A percentile compares a stretch with the other conserved stretches of the same genome.
These are phyloP conservation scores for Quercus phellos DNA, from an alignment of 331 rosid species.

Conservation along the genomic window DNA sequence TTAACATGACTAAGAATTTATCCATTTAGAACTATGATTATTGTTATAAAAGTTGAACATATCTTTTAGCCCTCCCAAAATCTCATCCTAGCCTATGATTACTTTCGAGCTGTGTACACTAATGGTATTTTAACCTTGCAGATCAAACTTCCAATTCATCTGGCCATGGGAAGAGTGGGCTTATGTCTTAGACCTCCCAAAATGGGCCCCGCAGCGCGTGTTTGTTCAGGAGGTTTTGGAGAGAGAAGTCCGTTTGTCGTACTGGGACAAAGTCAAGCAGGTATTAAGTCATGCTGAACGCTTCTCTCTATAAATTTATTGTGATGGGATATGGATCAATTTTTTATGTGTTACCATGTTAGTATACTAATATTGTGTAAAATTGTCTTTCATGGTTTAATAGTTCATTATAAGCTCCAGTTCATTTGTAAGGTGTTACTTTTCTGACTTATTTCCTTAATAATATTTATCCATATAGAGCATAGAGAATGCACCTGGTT, in stretches of 20 bases:
- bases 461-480: constrained; percentile 47
- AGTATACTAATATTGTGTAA: not conserved
- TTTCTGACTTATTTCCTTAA: constrained; percentile 13
- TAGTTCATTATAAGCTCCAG: not conserved
- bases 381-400: not conserved
- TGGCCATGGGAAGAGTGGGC: constrained; percentile 99
- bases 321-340: too few relatives aligned
- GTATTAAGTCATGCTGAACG: constrained; percentile 34
- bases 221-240: constrained; percentile 98
- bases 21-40: not conserved
- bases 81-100: too few relatives aligned
- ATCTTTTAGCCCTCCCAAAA: not conserved
- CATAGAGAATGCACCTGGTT: constrained; percentile 92
- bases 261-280: constrained; percentile 99
- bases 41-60: not conserved
- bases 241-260: constrained; percentile 95
- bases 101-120: not conserved
- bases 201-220: constrained; percentile 98
- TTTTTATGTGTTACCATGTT: not conserved
- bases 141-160: constrained; percentile 96
- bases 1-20: not conserved
- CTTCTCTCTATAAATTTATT: too few relatives aligned
- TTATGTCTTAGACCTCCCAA: constrained; percentile 82
- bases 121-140: constrained; percentile 34
- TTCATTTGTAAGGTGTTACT: not conserved